Base-by-base conservation (phyloP, 257 asterid species). In the Phtheirospermum japonicum region DNA sequence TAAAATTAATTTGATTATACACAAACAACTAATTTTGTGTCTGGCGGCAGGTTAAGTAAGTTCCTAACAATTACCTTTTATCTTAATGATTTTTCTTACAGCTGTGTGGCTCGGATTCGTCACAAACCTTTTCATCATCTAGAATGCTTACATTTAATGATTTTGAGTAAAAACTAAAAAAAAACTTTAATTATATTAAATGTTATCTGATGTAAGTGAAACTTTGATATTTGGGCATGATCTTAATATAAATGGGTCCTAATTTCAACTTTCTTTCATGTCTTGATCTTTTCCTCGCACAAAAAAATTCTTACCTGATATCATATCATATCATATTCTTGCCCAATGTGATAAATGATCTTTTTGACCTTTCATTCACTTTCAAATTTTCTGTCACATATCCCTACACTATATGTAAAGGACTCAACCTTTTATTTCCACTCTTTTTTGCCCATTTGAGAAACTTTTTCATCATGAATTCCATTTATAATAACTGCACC, bases 281-380 rank as follows among this genome's bases (percentile, higher is more conserved):
- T 36, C 52, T 19, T 45, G 4, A n/a, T 11, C 6, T 23, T 19
- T 32, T 63, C 7, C 33, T 32, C n/a, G 11, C 54, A 42, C 10
- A 42, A 42, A 23, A 43, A 30, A 9, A 36, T 36, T 40, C 48
- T 8, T 6, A 3, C 48, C 48, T 40, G 37, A 65, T 37, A 45
- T 61, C 66, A 61, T 43, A 42, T 26, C 54, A 54, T 30, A 28
- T 65, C 42, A n/a, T 48, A 14, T 48, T 36, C 13, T 65, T 55
- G 42, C 1, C 57, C 57, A 65, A 65, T 55, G 70, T 54, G 56
- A 54, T 55, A 42, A 65, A 65, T 54, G 16, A 65, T 65, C n/a
- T 65, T 65, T 64, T 65, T 65, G 70, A 54, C 63, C 54, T 51
- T 5, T 32, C 14, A 52, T 30, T 13, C 18, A 4, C 4, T 11